These are phyloP conservation scores for Choiromyces venosus DNA, from an alignment of 495 filamentous ascomycete genomes.

Conservation along the genomic window DNA sequence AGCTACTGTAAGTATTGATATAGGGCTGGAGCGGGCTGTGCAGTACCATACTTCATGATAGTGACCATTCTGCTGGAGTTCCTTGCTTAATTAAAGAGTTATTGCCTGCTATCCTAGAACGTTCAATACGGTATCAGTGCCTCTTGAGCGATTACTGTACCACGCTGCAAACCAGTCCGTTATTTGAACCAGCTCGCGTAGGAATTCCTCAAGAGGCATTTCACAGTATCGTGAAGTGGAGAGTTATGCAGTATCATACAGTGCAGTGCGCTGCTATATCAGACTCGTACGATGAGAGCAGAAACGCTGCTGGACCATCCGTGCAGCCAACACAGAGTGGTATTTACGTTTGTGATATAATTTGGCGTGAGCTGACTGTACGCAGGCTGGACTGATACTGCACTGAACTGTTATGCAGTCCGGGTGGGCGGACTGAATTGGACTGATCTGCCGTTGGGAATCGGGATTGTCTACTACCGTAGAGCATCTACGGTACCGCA, in stretches of 20 bases:
- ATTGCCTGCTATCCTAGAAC: neutral
- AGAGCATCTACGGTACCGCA: too few species aligned
- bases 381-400: too few species aligned
- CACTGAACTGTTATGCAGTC: too few species aligned
- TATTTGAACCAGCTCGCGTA: neutral
- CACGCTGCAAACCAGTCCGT: neutral
- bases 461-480: too few species aligned
- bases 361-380: neutral
- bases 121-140: neutral
- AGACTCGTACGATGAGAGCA: too few species aligned
- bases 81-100: too few species aligned
- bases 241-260: neutral
- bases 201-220: neutral
- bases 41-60: too few species aligned
- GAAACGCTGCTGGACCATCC: neutral
- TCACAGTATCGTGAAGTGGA: neutral
- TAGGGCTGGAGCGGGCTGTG: too few species aligned
- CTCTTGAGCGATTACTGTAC: neutral
- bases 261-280: neutral
- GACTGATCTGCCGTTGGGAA: too few species aligned
- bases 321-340: neutral
- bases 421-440: too few species aligned
- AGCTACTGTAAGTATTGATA: too few species aligned
- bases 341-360: neutral
- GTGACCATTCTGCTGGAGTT: too few species aligned